phyloP scores from a whole-genome alignment of 345 rosid genomes.

The Mallotus nudiflorus region DNA sequence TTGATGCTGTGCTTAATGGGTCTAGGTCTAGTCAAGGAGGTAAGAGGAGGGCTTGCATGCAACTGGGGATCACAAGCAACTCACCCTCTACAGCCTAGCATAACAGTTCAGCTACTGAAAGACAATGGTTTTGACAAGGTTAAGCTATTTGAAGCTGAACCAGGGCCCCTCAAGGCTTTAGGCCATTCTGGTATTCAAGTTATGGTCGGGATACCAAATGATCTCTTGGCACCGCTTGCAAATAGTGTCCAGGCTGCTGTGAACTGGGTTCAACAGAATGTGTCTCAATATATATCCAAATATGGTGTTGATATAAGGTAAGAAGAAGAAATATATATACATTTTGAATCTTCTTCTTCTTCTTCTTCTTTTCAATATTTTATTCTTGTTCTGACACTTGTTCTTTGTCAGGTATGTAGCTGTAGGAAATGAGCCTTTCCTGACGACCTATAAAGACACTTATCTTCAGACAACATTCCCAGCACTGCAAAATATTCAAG shows the following conservation, averaged over 20 bases:
- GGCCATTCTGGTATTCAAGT: slow-evolving; percentile 86
- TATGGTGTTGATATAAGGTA: slow-evolving; percentile 73
- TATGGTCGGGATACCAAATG: slow-evolving; percentile 94
- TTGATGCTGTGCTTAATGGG: slow-evolving; percentile 11
- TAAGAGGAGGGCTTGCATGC: slow-evolving; percentile 60
- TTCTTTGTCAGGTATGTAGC: slow-evolving; percentile 75
- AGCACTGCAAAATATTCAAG: slow-evolving; percentile 73
- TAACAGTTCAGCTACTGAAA: slow-evolving; percentile 64
- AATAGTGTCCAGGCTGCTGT: slow-evolving; percentile 53
- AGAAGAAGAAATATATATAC: neutral
- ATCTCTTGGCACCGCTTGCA: slow-evolving; percentile 61
- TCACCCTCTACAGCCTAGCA: slow-evolving; percentile 61
- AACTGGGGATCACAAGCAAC: slow-evolving; percentile 80
- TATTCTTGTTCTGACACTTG: too few relatives aligned
- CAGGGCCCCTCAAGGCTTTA: slow-evolving; percentile 70
- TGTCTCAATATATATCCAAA: slow-evolving; percentile 59
- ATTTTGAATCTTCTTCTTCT: too few relatives aligned
- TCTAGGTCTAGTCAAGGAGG: slow-evolving; percentile 20
- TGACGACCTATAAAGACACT: slow-evolving; percentile 72
- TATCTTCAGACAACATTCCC: slow-evolving; percentile 67
- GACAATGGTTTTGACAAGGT: slow-evolving; percentile 87
- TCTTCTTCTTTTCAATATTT: too few relatives aligned
- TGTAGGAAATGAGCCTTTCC: slow-evolving; percentile 94
- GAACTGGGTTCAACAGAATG: slow-evolving; percentile 72
- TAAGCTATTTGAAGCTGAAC: slow-evolving; percentile 89